Base-by-base conservation (phyloP, 208 protist species). In the Crithidia sp. region DNA sequence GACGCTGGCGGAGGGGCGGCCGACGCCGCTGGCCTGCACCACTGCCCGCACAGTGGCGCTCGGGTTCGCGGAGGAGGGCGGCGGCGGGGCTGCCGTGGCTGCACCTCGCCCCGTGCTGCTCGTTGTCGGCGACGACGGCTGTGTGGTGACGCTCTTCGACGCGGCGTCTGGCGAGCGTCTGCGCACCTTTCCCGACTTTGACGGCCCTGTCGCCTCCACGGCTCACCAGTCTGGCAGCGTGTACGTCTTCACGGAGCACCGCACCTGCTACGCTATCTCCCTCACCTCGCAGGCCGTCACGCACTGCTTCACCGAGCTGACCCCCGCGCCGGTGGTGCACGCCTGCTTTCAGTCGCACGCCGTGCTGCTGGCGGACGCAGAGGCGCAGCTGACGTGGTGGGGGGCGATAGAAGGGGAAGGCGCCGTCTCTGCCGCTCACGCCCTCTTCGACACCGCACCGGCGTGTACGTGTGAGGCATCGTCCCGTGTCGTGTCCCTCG, bases 151-250 rank as follows among this genome's bases (percentile, higher is more conserved):
- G 36, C 49, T 89, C 17, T 80, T 81, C 59, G 66, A 83, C 44
- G 72, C 66, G 10, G 19, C 44, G 36, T 77, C 81, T 7, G 81
- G 84, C 0, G 65, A 79, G 37, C 71, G 81, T 5, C 63, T 85
- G 41, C 79, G 84, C 8, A 71, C 50, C 54, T 89, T 89, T 45
- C 77, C 76, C 4, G 84, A 89, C 44, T 86, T 89, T 55, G 65
- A 73, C 5, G 64, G 62, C 10, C 60, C 57, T 45, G 75, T 81
- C 14, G 67, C 57, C 10, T 16, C 50, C 50, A 41, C 64, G 2
- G 62, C 49, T 10, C 69, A 55, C 39, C 44, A 77, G 47, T 44
- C 53, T 5, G 68, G 78, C 47, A 17, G 17, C 39, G 68, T 81
- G 57, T 62, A 74, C 12, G 58, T 84, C n/a, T 81, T 87, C 55